A percentile compares a stretch with the other conserved stretches of the same genome.
Evolutionary conservation across 306 rosid species (phyloP).

Genomic region (Gillenia trifoliata): DNA sequence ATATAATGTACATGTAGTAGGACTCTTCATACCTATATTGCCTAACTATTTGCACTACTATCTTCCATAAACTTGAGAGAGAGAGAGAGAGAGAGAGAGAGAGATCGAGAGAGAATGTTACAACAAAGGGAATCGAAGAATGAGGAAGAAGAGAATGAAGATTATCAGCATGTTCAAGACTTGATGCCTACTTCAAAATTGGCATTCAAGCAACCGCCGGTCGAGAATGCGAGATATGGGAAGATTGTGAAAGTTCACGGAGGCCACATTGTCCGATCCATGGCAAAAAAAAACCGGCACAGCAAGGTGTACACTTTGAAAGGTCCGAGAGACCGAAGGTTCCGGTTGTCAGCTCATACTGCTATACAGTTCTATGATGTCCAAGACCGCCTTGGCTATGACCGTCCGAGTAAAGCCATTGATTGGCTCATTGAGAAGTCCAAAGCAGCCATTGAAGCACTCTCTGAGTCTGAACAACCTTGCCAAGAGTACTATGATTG

Average conservation of each 20-base stretch:
- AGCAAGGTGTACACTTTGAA: slow-evolving; percentile 22
- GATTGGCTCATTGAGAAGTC: slow-evolving; percentile 30
- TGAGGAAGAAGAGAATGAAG: background rate
- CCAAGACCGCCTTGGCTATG: slow-evolving; percentile 30
- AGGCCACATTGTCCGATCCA: slow-evolving; percentile 10
- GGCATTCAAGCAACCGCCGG: background rate
- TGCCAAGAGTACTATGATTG: background rate
- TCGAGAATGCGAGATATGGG: background rate
- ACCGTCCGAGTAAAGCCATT: slow-evolving; percentile 22
- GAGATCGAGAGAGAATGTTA: background rate
- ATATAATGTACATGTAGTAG: too few relatives aligned
- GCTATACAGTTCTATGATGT: slow-evolving; percentile 28
- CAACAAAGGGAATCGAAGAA: slow-evolving; percentile 1
- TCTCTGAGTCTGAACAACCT: background rate
- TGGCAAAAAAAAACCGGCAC: slow-evolving; percentile 10
- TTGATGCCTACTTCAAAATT: background rate
- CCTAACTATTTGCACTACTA: background rate
- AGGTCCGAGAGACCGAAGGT: slow-evolving; percentile 28
- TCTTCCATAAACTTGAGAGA: background rate
- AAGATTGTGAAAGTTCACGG: slow-evolving; percentile 11
- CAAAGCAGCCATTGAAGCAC: slow-evolving; percentile 15
- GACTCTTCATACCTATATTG: background rate
- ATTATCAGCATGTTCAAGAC: background rate
- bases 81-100: background rate
- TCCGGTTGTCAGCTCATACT: slow-evolving; percentile 20